Evolutionary conservation across 306 rosid species (phyloP).

Genomic region (Malus domestica): DNA sequence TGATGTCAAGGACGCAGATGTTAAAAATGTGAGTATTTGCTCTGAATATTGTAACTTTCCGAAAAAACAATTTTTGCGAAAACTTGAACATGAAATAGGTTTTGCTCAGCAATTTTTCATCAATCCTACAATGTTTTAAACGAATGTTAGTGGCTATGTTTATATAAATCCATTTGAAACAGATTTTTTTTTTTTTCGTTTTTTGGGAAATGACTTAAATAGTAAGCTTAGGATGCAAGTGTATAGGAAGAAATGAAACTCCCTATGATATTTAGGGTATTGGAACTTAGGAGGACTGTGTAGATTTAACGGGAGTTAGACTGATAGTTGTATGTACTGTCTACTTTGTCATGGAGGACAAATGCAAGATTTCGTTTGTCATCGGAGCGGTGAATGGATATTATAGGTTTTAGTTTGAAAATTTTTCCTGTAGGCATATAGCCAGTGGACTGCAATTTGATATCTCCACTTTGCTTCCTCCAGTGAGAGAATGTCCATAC

Average conservation of each 20-base stretch:
- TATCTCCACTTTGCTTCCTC: neutral
- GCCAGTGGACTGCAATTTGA: neutral
- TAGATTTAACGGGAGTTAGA: neutral
- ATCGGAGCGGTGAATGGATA: neutral
- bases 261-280: neutral
- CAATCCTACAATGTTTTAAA: neutral
- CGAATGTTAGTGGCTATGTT: neutral
- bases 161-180: neutral
- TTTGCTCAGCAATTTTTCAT: neutral
- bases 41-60: neutral
- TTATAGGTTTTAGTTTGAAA: neutral
- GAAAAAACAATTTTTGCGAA: too few species aligned
- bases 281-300: neutral
- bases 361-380: neutral
- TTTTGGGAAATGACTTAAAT: neutral
- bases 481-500: neutral
- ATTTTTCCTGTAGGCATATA: neutral
- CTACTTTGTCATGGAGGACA: neutral
- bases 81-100: too few species aligned
- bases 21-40: constrained; percentile 63
- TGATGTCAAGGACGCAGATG: constrained; percentile 85
- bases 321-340: neutral
- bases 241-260: neutral
- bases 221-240: neutral
- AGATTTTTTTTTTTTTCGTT: neutral